Evolutionary conservation across 352 stramenopile species (phyloP).

Genomic region (Elongisporangium anandrum): DNA sequence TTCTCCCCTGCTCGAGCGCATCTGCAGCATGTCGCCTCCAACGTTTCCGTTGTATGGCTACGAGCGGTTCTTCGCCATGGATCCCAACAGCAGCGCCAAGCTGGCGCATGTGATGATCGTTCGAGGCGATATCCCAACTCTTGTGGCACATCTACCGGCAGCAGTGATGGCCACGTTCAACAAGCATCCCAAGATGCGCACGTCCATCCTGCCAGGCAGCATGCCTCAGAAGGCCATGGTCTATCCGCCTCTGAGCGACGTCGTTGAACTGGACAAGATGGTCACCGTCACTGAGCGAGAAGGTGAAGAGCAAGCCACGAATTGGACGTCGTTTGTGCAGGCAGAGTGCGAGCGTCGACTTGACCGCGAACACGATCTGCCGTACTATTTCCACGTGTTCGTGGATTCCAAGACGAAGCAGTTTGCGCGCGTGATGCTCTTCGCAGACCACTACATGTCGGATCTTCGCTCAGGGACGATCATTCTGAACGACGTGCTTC

Average conservation of each 20-base stretch:
- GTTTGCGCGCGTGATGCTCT: conserved; percentile 42
- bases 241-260: conserved; percentile 34
- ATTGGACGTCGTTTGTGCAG: conserved; percentile 45
- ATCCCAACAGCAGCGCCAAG: conserved; percentile 30
- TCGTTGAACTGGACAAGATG: conserved; percentile 32
- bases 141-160: conserved; percentile 30
- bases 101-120: conserved; percentile 49
- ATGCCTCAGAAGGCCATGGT: conserved; percentile 48
- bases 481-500: conserved; percentile 42
- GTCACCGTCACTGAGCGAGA: conserved; percentile 27
- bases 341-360: conserved; percentile 35
- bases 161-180: conserved; percentile 56
- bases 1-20: background rate
- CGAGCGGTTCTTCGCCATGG: conserved; percentile 68
- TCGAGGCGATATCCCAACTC: conserved; percentile 29
- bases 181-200: conserved; percentile 48
- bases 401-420: conserved; percentile 26
- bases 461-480: conserved; percentile 36
- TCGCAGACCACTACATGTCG: conserved; percentile 64
- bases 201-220: conserved; percentile 29
- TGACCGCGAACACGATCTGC: conserved; percentile 41
- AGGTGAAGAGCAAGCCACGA: conserved; percentile 22
- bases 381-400: conserved; percentile 38
- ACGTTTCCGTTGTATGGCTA: conserved; percentile 60
- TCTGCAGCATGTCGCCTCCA: conserved; percentile 15